Evolutionary conservation across 176 grass and related monocot genomes (phyloP), one percentile per base, ranked within the genome.

Genomic region (Coix lacrymajobi): DNA sequence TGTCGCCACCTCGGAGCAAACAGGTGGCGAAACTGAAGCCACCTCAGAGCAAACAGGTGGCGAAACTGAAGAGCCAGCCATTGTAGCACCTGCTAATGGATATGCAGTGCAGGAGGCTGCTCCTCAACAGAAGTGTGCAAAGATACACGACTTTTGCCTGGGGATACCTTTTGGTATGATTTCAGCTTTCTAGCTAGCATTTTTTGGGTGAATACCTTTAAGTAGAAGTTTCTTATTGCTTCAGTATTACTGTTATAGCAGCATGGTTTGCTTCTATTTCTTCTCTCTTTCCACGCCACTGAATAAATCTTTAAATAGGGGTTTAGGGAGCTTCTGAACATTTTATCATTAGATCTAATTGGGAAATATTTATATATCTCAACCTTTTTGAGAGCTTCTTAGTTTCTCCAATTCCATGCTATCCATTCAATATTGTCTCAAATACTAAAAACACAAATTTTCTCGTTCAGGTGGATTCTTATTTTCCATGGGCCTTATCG

Each of bases 111-210:
- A 88, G 38, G 81, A 87, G 56, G 83, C 38, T 79, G 74, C 71
- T 65, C 32, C 85, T 66, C 86, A 79, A 20, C 85, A 93, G 57
- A 93, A 88, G 45, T 79, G 65, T 88, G 89, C 96, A 41, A 98
- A 83, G 84, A 98, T 98, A 51, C 96, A 95, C 51, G 96, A 98
- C 71, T 98, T 98, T 87, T 98, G 93, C 77, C 80, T 98, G 7
- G 96, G 93, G 85, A 98, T 98, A 75, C 96, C 92, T 71, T 98
- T 89, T 80, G 96, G 93, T 98, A 93, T 78, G 78, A 77, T 51
- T 63, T 11, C 69, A 69, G 8, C 24, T 84, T 68, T 11, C 24
- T 74, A 67, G 66, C 10, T 81, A 58, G 76, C 44, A 66, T 63
- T 2, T 70, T 54, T 25, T 28, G 19, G 51, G 28, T 69, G 17